These are phyloP conservation scores for Cyamopsis tetragonoloba DNA, from an alignment of 306 rosid species.

Conservation along the genomic window DNA sequence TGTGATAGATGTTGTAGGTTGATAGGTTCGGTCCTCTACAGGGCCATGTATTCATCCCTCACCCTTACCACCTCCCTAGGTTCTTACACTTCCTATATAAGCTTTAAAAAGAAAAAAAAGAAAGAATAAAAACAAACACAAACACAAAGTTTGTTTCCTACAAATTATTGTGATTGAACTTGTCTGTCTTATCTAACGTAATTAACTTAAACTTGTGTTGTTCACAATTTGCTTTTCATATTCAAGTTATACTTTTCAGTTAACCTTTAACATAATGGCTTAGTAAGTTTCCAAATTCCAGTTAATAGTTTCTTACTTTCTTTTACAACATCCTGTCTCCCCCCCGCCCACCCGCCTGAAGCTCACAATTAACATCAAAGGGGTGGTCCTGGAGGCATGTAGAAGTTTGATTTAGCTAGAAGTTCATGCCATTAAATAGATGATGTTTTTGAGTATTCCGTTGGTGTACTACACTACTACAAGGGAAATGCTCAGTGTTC, in stretches of 20 bases:
- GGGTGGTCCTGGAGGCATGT: not conserved
- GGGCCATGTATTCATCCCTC: not conserved
- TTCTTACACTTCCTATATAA: not conserved
- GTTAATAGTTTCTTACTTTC: not conserved
- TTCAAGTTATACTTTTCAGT: not conserved
- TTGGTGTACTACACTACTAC: not conserved
- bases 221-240: not conserved
- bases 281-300: not conserved
- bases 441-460: not conserved
- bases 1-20: not conserved
- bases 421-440: not conserved
- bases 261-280: not conserved
- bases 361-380: not conserved
- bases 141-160: not conserved
- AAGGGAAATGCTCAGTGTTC: slow-evolving; percentile 2
- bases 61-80: not conserved
- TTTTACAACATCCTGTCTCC: not conserved
- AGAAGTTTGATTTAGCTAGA: not conserved
- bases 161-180: not conserved
- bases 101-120: not conserved
- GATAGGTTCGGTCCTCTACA: not conserved
- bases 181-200: not conserved
- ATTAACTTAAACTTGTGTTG: not conserved
- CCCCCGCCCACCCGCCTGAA: too few species aligned
- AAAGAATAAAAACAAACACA: not conserved